Evolutionary conservation across 257 asterid species (phyloP).

Genomic region (Leonotis leonurus): DNA sequence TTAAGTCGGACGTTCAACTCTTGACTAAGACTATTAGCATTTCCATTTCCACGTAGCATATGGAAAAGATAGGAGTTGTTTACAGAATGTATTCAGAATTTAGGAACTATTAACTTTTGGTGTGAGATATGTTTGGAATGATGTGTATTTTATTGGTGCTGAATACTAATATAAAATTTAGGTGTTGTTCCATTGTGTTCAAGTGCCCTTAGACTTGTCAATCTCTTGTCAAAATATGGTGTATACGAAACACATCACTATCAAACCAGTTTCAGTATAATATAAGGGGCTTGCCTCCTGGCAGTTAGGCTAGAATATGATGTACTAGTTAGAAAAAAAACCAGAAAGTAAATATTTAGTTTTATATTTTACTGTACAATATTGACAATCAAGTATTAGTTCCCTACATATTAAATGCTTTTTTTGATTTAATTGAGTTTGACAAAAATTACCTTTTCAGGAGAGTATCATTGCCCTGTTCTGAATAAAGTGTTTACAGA

Average conservation of each 20-base stretch:
- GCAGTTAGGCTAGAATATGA: background rate
- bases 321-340: background rate
- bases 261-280: background rate
- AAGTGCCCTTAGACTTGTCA: background rate
- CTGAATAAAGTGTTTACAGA: constrained; percentile 89
- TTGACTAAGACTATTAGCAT: background rate
- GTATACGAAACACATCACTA: background rate
- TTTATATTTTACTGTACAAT: background rate
- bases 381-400: background rate
- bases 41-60: background rate
- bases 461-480: constrained; percentile 90
- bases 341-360: background rate
- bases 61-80: background rate
- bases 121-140: background rate
- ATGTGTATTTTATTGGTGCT: constrained; percentile 4
- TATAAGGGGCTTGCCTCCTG: background rate
- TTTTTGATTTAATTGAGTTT: background rate
- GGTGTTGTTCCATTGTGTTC: background rate
- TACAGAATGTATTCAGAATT: background rate
- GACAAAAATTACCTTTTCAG: constrained; percentile 28
- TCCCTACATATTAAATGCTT: background rate
- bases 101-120: background rate
- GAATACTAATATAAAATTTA: background rate
- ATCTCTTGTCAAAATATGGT: background rate
- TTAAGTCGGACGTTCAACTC: background rate